Base-by-base conservation (phyloP, 805 yeast species). In the Zygoascus ofunaensis region DNA sequence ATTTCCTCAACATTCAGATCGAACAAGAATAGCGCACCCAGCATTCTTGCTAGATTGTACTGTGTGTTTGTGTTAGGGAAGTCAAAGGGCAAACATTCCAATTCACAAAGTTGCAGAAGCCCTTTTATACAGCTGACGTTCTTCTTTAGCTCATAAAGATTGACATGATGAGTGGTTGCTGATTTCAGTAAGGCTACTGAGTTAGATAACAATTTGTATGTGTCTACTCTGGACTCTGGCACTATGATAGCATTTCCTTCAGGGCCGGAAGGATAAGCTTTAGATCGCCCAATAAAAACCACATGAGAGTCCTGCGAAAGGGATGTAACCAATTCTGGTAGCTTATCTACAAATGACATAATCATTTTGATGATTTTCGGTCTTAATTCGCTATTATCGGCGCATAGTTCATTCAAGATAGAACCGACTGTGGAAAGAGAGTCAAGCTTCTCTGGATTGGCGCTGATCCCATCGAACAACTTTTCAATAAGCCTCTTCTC, bases 371-470 rank as follows among this genome's bases (percentile, higher is more conserved):
- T 62, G 39, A 79, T 63, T 42, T 76, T 75, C 2, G 82, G 79
- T 41, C 82, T 78, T 48, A 87, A 66, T 2, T 73, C 77, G 1
- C 94, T 85, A 55, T 84, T 86, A 57, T 89, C 96, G 55, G 95
- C 73, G 2, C 84, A 79, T 39, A 87, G 63, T 52, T 85, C 94
- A 57, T 87, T 95, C 53, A 87, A 70, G 0, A 81, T 71, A 22
- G 73, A 66, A 1, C 94, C 95, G 15, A 85, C 58, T 24, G 73
- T 70, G 43, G 65, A 64, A 2, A 77, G 69, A 44, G 84, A 57
- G 18, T 72, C 76, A 49, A 73, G 74, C 3, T 86, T 78, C 49
- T 68, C 65, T 3, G 69, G 67, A 1, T 69, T 60, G 38, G 72
- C 63, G 38, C 66, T 65, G 52, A 86, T 77, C 1, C 76, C 63